Conservation (phyloP, 768 basidiomycete genomes). For the Scleroderma citrinum region DNA sequence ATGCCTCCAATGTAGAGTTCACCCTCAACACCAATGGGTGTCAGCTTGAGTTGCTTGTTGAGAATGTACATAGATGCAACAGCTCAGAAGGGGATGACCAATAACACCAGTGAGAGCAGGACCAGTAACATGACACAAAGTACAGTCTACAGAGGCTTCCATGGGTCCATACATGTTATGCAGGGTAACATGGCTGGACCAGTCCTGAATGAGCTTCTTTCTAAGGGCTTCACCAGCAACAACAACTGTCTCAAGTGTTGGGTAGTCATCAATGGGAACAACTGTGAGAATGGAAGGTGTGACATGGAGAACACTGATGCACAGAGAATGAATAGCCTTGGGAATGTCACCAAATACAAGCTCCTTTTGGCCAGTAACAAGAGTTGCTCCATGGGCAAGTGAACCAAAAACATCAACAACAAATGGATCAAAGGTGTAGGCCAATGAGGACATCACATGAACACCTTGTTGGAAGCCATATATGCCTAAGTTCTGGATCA, state of each 20-base stretch:
- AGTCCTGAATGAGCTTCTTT: conserved; percentile 16
- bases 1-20: conserved; percentile 20
- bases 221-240: conserved; percentile 19
- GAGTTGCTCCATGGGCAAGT: conserved; percentile 15
- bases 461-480: conserved; percentile 17
- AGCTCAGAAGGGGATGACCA: conserved; percentile 26
- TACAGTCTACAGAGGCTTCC: conserved; percentile 26
- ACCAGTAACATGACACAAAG: conserved; percentile 17
- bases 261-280: conserved; percentile 20
- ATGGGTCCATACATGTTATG: conserved; percentile 32
- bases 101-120: conserved; percentile 19
- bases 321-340: conserved; percentile 22
- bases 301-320: conserved; percentile 20
- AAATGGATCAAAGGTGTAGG: conserved; percentile 24
- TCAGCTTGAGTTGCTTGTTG: conserved; percentile 12
- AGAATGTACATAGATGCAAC: conserved; percentile 17
- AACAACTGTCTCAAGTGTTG: conserved; percentile 23
- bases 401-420: conserved; percentile 16
- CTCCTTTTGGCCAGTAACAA: conserved; percentile 13
- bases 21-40: conserved; percentile 24
- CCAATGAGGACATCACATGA: conserved; percentile 23
- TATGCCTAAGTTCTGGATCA: conserved; percentile 9
- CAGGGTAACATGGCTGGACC: conserved; percentile 19
- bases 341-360: conserved; percentile 26
- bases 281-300: conserved; percentile 27